Evolutionary conservation across 352 stramenopile species (phyloP), one percentile per base, ranked within the genome.

Genomic region (Plasmopara muralis): DNA sequence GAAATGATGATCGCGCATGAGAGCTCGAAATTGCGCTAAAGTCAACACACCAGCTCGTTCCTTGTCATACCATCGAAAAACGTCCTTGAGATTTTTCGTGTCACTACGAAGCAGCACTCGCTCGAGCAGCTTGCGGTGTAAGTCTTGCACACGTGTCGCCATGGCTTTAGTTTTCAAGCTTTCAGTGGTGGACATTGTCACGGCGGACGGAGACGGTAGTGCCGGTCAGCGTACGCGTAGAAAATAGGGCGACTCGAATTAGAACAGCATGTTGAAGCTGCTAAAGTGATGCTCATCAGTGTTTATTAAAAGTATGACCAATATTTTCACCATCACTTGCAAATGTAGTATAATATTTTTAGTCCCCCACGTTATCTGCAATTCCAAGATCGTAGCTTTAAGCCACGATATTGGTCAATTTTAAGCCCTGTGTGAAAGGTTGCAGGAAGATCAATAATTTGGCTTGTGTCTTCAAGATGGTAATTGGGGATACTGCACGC

Each of bases 111-210:
- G 38, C 0, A 83, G 60, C 43, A 82, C 64, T 15, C 72, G 70
- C 47, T 88, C 74, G 31, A 88, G 62, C 41, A 86, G 59, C 25
- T 68, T 75, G 4, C 73, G 77, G 48, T 88, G 77, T 28, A 88
- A 54, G 12, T 75, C 67, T 25, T 63, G 68, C 33, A 68, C 61
- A 2, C 43, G 58, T 8, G 37, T 39, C 5, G 47, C 30, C 25
- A 55, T 31, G 2, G 48, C 31, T 5, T 15, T 47, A 46, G 31
- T 30, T 0, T 29, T 9, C 9, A 20, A 29, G 7, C 25, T 42
- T 49, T 57, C 48, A 15, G 31, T 48, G 20, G 44, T 48, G 20
- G 59, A 62, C 9, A 53, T 59, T 53, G 62, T 66, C 12, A 31
- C 20, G 9, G 14, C 8, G 4, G 18, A 6, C 35, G 6, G 15